Evolutionary conservation across 768 basidiomycete genomes (phyloP).

Genomic region (Mycena indigotica): DNA sequence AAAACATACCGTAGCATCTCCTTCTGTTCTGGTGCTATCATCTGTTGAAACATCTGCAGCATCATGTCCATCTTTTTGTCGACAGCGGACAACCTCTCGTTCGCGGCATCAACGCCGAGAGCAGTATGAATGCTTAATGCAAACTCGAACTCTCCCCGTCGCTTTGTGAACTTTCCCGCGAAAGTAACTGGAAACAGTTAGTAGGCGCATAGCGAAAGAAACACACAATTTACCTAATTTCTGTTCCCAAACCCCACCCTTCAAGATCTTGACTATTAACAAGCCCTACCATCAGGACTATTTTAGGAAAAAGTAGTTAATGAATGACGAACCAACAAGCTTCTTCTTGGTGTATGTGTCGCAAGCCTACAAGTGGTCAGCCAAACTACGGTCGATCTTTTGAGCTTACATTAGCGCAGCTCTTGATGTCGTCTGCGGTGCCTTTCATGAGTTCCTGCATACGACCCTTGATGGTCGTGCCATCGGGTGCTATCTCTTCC

Average conservation of each 20-base stretch:
- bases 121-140: slow-evolving; percentile 34
- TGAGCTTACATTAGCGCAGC: slow-evolving; percentile 28
- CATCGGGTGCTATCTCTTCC: slow-evolving; percentile 27
- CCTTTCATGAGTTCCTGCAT: slow-evolving; percentile 26
- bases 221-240: slow-evolving; percentile 27
- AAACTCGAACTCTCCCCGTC: slow-evolving; percentile 31
- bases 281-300: too few species aligned
- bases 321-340: slow-evolving; percentile 27
- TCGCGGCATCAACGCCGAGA: slow-evolving; percentile 19
- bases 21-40: slow-evolving; percentile 27
- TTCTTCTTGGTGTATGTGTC: slow-evolving; percentile 38
- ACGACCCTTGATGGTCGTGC: slow-evolving; percentile 28
- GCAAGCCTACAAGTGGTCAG: slow-evolving; percentile 20
- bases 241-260: slow-evolving; percentile 31
- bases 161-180: slow-evolving; percentile 25
- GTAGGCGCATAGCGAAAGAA: slow-evolving; percentile 11
- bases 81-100: slow-evolving; percentile 13
- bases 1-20: slow-evolving; percentile 23
- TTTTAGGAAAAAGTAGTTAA: too few species aligned
- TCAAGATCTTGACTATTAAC: slow-evolving; percentile 32
- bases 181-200: background rate
- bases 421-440: slow-evolving; percentile 35
- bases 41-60: slow-evolving; percentile 27
- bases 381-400: background rate
- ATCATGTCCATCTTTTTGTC: slow-evolving; percentile 27